Percentiles rank a stretch among this genome's conserved stretches.
phyloP scores from a whole-genome alignment of 208 protist genomes.

The Leishmania tarentolae region DNA sequence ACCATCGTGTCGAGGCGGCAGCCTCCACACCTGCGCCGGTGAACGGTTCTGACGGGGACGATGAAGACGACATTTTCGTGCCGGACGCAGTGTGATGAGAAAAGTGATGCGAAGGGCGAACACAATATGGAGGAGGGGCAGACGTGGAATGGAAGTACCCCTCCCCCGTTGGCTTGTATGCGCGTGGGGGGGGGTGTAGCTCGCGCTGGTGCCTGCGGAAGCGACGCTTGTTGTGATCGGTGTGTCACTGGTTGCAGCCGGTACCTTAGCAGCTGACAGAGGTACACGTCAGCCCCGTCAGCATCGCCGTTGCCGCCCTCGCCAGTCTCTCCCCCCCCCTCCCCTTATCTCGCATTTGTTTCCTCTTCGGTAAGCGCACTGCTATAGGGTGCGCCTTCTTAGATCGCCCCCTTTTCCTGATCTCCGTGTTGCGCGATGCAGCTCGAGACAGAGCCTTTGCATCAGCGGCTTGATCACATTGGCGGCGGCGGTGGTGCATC shows the following conservation, averaged over 20 bases:
- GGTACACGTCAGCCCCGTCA: not conserved
- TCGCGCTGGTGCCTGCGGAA: not conserved
- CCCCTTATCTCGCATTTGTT: not conserved
- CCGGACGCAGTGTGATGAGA: constrained; percentile 2
- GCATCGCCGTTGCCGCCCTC: not conserved
- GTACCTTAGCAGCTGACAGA: not conserved
- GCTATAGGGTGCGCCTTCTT: not conserved
- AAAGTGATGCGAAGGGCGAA: too few relatives aligned
- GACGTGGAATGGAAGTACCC: not conserved
- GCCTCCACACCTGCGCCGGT: not conserved
- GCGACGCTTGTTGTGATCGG: not conserved
- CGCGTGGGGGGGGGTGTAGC: not conserved
- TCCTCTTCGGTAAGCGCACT: not conserved
- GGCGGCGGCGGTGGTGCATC: too few relatives aligned
- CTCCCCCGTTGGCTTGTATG: not conserved
- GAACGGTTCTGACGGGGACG: constrained; percentile 9
- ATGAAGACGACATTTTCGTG: constrained; percentile 24
- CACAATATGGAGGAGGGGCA: not conserved
- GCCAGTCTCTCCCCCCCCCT: not conserved
- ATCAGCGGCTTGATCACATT: not conserved
- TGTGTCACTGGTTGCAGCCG: not conserved
- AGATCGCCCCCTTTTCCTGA: constrained; percentile 2
- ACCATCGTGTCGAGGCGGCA: constrained; percentile 14
- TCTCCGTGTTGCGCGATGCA: not conserved
- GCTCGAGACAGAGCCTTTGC: not conserved